These are phyloP conservation scores for Nakazawaea wickerhamii DNA, from an alignment of 805 yeast genomes.

Conservation along the genomic window DNA sequence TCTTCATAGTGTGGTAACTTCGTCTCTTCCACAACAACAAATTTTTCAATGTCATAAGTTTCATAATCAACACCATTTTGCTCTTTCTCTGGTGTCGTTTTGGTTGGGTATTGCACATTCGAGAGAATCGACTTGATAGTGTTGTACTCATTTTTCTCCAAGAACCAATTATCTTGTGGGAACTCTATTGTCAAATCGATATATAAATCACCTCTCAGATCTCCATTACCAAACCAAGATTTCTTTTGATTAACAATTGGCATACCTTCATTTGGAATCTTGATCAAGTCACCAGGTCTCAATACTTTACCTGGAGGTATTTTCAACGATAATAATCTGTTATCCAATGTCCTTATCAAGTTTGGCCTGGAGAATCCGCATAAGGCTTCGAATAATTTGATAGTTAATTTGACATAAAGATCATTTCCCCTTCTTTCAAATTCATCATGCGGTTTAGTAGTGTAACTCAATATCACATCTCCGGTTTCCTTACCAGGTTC, in stretches of 20 bases:
- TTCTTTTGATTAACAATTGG: conserved; percentile 39
- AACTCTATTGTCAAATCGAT: conserved; percentile 69
- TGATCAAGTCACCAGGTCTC: conserved; percentile 66
- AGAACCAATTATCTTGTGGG: conserved; percentile 81
- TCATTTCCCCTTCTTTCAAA: conserved; percentile 61
- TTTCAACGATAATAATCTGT: conserved; percentile 58
- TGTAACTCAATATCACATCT: conserved; percentile 62
- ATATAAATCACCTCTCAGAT: conserved; percentile 60
- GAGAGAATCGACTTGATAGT: conserved; percentile 46
- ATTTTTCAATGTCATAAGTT: conserved; percentile 8
- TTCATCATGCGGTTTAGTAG: conserved; percentile 37
- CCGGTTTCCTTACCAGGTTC: conserved; percentile 70
- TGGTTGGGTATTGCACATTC: conserved; percentile 9
- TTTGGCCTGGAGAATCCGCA: conserved; percentile 67
- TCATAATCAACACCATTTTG: background rate
- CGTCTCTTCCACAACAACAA: background rate
- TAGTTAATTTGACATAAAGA: conserved; percentile 50
- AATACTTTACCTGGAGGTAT: conserved; percentile 77
- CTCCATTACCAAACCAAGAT: conserved; percentile 21
- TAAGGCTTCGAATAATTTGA: conserved; percentile 77
- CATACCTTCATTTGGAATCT: conserved; percentile 77
- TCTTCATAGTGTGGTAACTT: conserved; percentile 1
- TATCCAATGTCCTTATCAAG: conserved; percentile 72
- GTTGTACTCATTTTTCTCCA: conserved; percentile 60
- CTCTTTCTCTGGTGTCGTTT: background rate